These are phyloP conservation scores for Fraxinus nigra DNA, from an alignment of 305 asterid species.

Conservation along the genomic window DNA sequence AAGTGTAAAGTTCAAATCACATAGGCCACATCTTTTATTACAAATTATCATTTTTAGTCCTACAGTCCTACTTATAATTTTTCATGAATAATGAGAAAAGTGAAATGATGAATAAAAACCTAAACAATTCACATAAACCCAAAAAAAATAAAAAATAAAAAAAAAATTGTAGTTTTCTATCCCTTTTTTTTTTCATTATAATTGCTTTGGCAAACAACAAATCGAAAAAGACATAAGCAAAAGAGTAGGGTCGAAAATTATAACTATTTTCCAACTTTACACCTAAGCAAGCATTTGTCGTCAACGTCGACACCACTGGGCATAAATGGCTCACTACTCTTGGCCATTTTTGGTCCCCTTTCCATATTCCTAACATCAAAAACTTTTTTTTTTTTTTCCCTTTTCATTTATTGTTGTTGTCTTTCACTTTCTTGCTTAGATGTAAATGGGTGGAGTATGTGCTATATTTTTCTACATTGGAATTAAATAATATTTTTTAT, in stretches of 20 bases:
- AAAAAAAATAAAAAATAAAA: background rate
- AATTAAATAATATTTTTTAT: background rate
- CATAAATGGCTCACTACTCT: slow-evolving; percentile 6
- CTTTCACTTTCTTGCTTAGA: slow-evolving; percentile 22
- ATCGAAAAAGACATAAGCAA: slow-evolving; percentile 2
- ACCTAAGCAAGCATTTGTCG: slow-evolving; percentile 20
- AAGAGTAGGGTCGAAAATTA: slow-evolving; percentile 12
- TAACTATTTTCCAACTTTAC: slow-evolving; percentile 21
- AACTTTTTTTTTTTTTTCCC: background rate
- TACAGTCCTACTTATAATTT: background rate
- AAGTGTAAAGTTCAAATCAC: too few species aligned
- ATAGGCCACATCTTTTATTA: background rate
- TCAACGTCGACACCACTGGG: slow-evolving; percentile 33
- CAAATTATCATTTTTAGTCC: too few species aligned
- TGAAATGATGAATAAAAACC: background rate
- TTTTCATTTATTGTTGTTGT: background rate
- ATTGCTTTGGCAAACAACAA: background rate
- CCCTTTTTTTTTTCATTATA: background rate
- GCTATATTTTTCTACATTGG: background rate
- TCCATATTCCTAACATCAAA: slow-evolving; percentile 22
- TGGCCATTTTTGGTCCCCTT: slow-evolving; percentile 31
- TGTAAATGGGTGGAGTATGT: background rate
- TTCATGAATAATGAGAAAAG: background rate
- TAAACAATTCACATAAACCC: background rate
- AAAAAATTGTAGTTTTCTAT: background rate